Conservation (phyloP, 208 protist species). For the Leishmania tropica region DNA sequence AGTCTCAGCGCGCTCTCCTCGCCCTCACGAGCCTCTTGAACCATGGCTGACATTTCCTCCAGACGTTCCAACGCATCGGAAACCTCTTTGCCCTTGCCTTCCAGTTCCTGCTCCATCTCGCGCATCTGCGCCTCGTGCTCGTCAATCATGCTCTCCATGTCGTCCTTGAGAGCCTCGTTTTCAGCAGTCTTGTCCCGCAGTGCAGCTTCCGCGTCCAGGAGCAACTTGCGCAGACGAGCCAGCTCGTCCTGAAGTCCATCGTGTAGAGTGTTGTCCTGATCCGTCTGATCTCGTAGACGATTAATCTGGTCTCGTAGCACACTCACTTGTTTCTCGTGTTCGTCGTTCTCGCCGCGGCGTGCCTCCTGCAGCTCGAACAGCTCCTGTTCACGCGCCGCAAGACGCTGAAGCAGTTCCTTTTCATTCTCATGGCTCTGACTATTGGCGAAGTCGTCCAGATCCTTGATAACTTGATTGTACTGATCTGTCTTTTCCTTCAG, state of each 20-base stretch:
- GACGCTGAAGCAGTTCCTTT: conserved; percentile 57
- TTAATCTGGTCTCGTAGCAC: conserved; percentile 72
- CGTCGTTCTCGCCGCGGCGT: conserved; percentile 50
- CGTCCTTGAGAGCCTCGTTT: conserved; percentile 44
- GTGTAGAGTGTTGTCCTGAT: conserved; percentile 37
- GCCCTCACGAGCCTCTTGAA: conserved; percentile 69
- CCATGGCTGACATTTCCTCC: conserved; percentile 78
- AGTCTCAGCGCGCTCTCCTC: conserved; percentile 61
- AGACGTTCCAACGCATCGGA: conserved; percentile 74
- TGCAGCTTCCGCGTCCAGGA: conserved; percentile 42
- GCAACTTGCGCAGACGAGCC: conserved; percentile 35
- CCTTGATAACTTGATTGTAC: conserved; percentile 64
- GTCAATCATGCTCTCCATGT: conserved; percentile 56
- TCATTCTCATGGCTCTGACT: conserved; percentile 58
- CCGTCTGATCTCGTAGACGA: conserved; percentile 46
- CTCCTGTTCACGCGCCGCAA: conserved; percentile 66
- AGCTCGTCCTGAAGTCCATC: conserved; percentile 45
- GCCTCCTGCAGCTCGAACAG: conserved; percentile 69
- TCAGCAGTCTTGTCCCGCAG: conserved; percentile 53
- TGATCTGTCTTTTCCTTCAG: conserved; percentile 59
- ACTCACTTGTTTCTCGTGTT: conserved; percentile 57
- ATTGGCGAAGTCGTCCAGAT: conserved; percentile 65
- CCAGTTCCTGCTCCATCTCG: conserved; percentile 53
- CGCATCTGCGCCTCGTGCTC: conserved; percentile 70
- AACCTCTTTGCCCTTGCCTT: conserved; percentile 60